These are phyloP conservation scores for Coffea humblotiana DNA, from an alignment of 305 asterid species.

Conservation along the genomic window DNA sequence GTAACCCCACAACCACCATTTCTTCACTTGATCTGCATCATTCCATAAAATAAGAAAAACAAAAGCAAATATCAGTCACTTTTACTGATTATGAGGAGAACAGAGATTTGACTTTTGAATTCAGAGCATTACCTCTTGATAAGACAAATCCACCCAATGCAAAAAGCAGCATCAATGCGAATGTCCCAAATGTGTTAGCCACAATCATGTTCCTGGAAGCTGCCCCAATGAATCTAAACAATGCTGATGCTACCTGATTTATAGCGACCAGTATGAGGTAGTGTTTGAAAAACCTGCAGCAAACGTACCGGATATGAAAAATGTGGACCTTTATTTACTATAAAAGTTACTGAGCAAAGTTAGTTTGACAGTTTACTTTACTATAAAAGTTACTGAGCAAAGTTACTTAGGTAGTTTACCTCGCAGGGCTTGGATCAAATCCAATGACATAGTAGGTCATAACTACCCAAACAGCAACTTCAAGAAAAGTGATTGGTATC, in stretches of 20 bases:
- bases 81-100: background rate
- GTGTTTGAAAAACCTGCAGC: slow-evolving; percentile 62
- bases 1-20: slow-evolving; percentile 83
- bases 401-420: slow-evolving; percentile 32
- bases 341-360: no score
- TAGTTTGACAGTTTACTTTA: background rate
- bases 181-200: slow-evolving; percentile 69
- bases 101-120: background rate
- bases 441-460: slow-evolving; percentile 73
- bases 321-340: background rate
- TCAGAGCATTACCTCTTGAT: slow-evolving; percentile 48
- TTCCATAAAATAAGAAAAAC: background rate
- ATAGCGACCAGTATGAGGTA: slow-evolving; percentile 46
- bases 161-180: slow-evolving; percentile 50
- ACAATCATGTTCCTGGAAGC: slow-evolving; percentile 61
- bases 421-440: slow-evolving; percentile 62
- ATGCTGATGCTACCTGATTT: slow-evolving; percentile 50
- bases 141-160: slow-evolving; percentile 76
- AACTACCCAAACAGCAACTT: slow-evolving; percentile 60
- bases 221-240: slow-evolving; percentile 64
- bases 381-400: background rate
- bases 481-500: slow-evolving; percentile 54
- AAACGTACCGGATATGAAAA: background rate
- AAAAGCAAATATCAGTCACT: slow-evolving; percentile 1
- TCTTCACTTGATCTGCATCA: slow-evolving; percentile 33